A percentile compares a stretch with the other conserved stretches of the same genome.
Evolutionary conservation across 495 filamentous ascomycete genomes (phyloP).

Genomic region (Tuber umbilicatum): DNA sequence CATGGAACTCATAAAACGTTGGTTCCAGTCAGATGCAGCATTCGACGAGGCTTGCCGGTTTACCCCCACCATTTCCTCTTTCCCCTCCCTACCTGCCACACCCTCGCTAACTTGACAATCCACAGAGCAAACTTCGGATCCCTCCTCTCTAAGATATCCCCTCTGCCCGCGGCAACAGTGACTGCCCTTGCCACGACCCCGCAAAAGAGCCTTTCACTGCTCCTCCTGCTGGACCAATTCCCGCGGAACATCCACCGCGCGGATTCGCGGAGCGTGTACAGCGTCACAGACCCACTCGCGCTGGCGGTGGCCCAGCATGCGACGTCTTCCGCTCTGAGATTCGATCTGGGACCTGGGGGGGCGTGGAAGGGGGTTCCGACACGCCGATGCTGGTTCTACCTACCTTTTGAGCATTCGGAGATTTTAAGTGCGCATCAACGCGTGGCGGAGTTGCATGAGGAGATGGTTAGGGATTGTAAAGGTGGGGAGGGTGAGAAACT

Average conservation of each 20-base stretch:
- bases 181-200: slow-evolving; percentile 24
- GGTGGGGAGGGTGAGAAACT: slow-evolving; percentile 20
- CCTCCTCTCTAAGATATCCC: slow-evolving; percentile 17
- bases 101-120: background rate
- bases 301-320: slow-evolving; percentile 31
- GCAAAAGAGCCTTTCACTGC: slow-evolving; percentile 42
- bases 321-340: slow-evolving; percentile 7
- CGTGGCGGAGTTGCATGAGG: slow-evolving; percentile 24
- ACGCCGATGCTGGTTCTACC: slow-evolving; percentile 44
- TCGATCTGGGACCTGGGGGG: slow-evolving; percentile 21
- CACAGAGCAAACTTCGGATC: slow-evolving; percentile 18
- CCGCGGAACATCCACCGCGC: slow-evolving; percentile 48
- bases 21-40: slow-evolving; percentile 7
- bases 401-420: slow-evolving; percentile 49
- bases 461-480: background rate
- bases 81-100: background rate
- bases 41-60: slow-evolving; percentile 29
- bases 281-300: slow-evolving; percentile 48
- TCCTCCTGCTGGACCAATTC: slow-evolving; percentile 50
- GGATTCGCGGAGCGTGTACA: slow-evolving; percentile 43
- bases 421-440: slow-evolving; percentile 40
- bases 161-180: slow-evolving; percentile 5
- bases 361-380: slow-evolving; percentile 11
- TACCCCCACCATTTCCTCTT: background rate
- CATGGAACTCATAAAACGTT: slow-evolving; percentile 7